Evolutionary conservation across 1,284 basidiomycete genomes (phyloP), one percentile per base, ranked within the genome.

Genomic region (Ceratobasidium papillatum): DNA sequence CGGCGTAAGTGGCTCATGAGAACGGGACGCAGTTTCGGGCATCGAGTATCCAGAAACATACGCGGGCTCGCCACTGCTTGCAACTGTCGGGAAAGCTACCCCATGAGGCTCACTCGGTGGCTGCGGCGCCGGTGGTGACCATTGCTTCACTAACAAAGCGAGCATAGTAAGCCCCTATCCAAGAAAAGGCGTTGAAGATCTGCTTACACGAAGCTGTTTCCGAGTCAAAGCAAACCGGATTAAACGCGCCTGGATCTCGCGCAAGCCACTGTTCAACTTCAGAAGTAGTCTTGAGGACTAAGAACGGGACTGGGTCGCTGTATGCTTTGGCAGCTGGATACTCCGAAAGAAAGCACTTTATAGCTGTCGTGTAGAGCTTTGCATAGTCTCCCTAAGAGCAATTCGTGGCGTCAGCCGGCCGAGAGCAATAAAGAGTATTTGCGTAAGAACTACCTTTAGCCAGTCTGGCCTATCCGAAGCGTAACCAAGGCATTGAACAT

Each of bases 381-480:
- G 68, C 68, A 38, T 14, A 54, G 25, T 71, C 68, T 0, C 68
- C 68, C 68, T 71, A 58, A 4, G 32, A 12, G 64, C 43, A 49
- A 47, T 54, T 49, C 30, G 30, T 56, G 68, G 52, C 54, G 56
- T 71, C 43, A 71, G 56, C 51, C 49, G 30, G 7, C n/a, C 11
- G 47, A 11, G 22, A 32, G 30, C 27, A 47, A 1, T 12, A 17
- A n/a, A 12, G 2, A 0, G 9, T 25, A 36, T 30, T 11, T 7
- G n/a, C 36, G 43, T 41, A 43, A 22, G 36, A 47, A 32, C 19
- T 61, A 61, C 68, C 68, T 71, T 71, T 17, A 71, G 43, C 68
- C 68, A 71, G 43, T 71, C 68, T 49, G 68, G 68, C 22, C 68
- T 71, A 56, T 71, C 68, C 19, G 68, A 71, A 14, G 68, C 68